phyloP scores from a whole-genome alignment of 306 rosid genomes.

The Quercus glauca region DNA sequence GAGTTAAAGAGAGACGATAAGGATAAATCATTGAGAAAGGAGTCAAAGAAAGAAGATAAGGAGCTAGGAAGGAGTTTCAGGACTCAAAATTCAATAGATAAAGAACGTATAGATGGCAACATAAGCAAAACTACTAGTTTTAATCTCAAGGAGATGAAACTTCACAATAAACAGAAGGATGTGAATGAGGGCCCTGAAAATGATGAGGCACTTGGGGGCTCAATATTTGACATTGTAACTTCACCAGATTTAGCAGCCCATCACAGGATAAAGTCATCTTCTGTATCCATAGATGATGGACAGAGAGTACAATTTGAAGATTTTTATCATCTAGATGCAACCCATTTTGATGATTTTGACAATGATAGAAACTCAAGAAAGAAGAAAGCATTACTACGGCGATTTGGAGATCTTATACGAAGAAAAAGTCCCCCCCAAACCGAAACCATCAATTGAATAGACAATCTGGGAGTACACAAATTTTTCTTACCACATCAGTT shows the following conservation, averaged over 20 bases:
- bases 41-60: conserved; percentile 22
- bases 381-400: conserved; percentile 65
- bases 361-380: conserved; percentile 56
- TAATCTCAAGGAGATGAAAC: conserved; percentile 34
- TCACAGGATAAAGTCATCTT: conserved; percentile 21
- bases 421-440: conserved; percentile 38
- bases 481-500: background rate
- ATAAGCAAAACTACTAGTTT: conserved; percentile 9
- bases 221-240: conserved; percentile 51
- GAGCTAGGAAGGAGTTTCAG: background rate
- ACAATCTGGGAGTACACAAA: conserved; percentile 12
- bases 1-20: conserved; percentile 35
- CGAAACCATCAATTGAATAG: conserved; percentile 41
- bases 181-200: conserved; percentile 31
- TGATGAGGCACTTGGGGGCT: conserved; percentile 50
- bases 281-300: conserved; percentile 23
- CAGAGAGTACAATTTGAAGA: conserved; percentile 43
- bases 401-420: conserved; percentile 80
- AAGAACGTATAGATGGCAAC: conserved; percentile 25
- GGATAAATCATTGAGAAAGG: conserved; percentile 30
- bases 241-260: conserved; percentile 40
- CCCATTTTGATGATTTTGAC: conserved; percentile 45
- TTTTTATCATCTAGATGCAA: conserved; percentile 41
- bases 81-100: background rate
- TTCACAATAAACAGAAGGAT: conserved; percentile 33